phyloP scores from a whole-genome alignment of 768 basidiomycete species.

The Trametes gibbosa region DNA sequence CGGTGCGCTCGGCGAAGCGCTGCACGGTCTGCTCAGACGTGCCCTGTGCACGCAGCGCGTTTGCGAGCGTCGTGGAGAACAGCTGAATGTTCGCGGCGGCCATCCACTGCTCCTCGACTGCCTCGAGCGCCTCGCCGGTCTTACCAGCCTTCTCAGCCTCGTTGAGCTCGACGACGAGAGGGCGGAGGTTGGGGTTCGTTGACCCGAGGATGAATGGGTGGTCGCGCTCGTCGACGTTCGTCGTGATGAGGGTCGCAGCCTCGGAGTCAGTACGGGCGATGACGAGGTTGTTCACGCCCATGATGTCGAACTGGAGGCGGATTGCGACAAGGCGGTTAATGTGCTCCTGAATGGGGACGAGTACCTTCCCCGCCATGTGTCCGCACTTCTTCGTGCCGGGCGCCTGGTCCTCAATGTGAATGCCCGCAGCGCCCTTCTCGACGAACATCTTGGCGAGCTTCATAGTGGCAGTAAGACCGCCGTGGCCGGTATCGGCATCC shows the following conservation, averaged over 20 bases:
- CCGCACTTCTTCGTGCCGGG: conserved; percentile 96
- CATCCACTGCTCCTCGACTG: conserved; percentile 88
- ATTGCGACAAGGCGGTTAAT: conserved; percentile 98
- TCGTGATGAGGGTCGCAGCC: conserved; percentile 94
- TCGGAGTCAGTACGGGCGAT: conserved; percentile 96
- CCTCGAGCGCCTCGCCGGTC: conserved; percentile 77
- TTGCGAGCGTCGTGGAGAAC: conserved; percentile 69
- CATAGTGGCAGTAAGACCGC: conserved; percentile 97
- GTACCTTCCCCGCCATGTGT: conserved; percentile 94
- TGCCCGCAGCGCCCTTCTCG: conserved; percentile 96
- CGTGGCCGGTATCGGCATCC: conserved; percentile 98
- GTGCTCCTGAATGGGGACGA: conserved; percentile 96
- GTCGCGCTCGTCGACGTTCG: conserved; percentile 97
- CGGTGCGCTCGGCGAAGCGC: conserved; percentile 61
- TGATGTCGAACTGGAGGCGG: conserved; percentile 95
- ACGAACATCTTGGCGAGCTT: conserved; percentile 99
- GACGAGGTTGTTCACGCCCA: conserved; percentile 94
- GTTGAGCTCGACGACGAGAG: conserved; percentile 78
- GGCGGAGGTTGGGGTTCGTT: conserved; percentile 68
- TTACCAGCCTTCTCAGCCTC: conserved; percentile 82
- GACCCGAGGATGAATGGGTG: conserved; percentile 94
- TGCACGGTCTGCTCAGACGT: conserved; percentile 49
- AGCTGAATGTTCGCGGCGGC: conserved; percentile 73
- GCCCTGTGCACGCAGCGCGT: conserved; percentile 58
- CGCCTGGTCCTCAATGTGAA: conserved; percentile 98